phyloP scores from a whole-genome alignment of 2,329 filamentous ascomycete species.

The Drechslerella coelobrocha region DNA sequence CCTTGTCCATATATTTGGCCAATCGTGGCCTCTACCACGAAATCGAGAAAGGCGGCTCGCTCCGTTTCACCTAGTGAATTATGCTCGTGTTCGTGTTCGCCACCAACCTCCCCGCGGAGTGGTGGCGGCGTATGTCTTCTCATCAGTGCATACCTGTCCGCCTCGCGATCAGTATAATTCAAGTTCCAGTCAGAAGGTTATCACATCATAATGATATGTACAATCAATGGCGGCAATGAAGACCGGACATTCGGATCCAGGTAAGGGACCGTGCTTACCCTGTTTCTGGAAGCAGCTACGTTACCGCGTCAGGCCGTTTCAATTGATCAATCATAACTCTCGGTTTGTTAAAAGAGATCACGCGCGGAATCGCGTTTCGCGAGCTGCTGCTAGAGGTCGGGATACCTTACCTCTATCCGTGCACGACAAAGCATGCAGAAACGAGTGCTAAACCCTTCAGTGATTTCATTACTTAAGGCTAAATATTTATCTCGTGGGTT shows the following conservation, averaged over 20 bases:
- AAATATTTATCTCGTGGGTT: background rate
- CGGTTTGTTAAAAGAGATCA: background rate
- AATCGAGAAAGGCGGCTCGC: too few relatives aligned
- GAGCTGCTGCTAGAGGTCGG: background rate
- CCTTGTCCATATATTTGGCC: too few relatives aligned
- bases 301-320: background rate
- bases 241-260: background rate
- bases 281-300: background rate
- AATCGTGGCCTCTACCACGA: too few relatives aligned
- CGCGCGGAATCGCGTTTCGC: background rate
- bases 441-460: background rate
- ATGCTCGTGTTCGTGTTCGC: too few relatives aligned
- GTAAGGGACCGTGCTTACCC: background rate
- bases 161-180: too few relatives aligned
- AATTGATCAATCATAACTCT: too few relatives aligned
- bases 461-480: too few relatives aligned
- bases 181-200: background rate
- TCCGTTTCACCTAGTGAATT: too few relatives aligned
- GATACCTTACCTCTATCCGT: background rate
- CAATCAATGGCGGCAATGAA: background rate
- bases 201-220: background rate
- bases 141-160: too few relatives aligned
- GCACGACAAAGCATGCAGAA: background rate
- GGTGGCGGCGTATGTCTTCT: too few relatives aligned
- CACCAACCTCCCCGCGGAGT: too few relatives aligned